Evolutionary conservation across 441 rosid genomes (phyloP).

Genomic region (Aquilaria agallochum): DNA sequence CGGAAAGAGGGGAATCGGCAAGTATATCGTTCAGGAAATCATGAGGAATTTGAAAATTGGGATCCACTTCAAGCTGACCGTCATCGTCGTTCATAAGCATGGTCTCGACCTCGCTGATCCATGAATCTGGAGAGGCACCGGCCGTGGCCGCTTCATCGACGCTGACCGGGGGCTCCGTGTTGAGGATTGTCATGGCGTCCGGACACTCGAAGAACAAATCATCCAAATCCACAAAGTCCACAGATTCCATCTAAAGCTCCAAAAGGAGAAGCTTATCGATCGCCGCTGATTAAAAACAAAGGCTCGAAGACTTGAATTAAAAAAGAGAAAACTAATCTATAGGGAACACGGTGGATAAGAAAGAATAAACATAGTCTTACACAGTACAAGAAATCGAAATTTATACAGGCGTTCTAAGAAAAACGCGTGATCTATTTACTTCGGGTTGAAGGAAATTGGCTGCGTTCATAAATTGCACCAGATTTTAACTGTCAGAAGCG

Average conservation of each 20-base stretch:
- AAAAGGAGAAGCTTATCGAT: background rate
- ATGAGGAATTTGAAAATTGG: conserved; percentile 19
- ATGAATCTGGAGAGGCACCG: conserved; percentile 25
- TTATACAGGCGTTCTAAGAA: background rate
- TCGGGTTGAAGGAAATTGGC: background rate
- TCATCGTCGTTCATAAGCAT: conserved; percentile 54
- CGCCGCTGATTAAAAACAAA: background rate
- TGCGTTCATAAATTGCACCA: background rate
- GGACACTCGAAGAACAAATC: conserved; percentile 21
- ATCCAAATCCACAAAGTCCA: conserved; percentile 27
- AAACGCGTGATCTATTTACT: background rate
- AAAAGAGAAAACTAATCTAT: background rate
- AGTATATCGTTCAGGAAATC: conserved; percentile 43
- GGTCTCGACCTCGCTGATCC: conserved; percentile 52
- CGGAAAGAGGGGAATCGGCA: conserved; percentile 35
- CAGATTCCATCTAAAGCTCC: conserved; percentile 4
- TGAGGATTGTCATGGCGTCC: conserved; percentile 5
- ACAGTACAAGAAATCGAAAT: too few relatives aligned
- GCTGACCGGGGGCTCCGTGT: conserved; percentile 16
- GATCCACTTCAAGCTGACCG: conserved; percentile 7
- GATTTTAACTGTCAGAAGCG: background rate
- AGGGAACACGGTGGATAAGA: background rate
- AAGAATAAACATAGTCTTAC: background rate
- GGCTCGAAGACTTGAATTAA: background rate
- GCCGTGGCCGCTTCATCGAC: conserved; percentile 10